A percentile compares a stretch with the other conserved stretches of the same genome.
Evolutionary conservation across 345 rosid species (phyloP).

Genomic region (Populus tremula): DNA sequence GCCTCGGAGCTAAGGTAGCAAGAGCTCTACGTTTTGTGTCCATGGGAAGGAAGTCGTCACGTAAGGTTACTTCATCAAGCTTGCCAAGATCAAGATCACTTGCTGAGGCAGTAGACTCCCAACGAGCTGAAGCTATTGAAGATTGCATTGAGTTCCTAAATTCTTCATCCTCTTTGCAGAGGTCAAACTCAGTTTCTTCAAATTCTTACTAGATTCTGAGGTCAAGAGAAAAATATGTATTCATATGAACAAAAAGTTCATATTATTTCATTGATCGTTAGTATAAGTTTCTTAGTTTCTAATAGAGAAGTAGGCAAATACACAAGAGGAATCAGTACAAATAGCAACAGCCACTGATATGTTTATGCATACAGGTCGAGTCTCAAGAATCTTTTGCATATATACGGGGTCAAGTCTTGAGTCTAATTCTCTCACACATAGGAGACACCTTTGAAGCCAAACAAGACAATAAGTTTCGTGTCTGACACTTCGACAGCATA

Average conservation of each 20-base stretch:
- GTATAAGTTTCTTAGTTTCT: neutral
- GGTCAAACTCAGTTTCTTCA: conserved; percentile 67
- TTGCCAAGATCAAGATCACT: conserved; percentile 68
- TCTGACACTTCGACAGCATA: conserved; percentile 4
- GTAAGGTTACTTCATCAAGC: conserved; percentile 42
- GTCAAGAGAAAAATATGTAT: neutral
- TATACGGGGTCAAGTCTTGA: neutral
- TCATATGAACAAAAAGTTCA: neutral
- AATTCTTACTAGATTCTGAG: conserved; percentile 34
- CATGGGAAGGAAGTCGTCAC: conserved; percentile 38
- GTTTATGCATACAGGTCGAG: neutral
- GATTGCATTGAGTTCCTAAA: conserved; percentile 93
- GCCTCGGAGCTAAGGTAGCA: conserved; percentile 53
- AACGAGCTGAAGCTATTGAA: conserved; percentile 78
- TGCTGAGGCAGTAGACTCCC: conserved; percentile 70
- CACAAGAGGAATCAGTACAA: neutral
- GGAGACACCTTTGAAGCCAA: neutral
- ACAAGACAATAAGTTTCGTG: neutral
- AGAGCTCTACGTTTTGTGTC: conserved; percentile 54
- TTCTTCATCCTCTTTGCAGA: conserved; percentile 62
- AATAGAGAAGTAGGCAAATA: neutral
- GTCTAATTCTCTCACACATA: neutral
- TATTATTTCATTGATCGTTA: neutral
- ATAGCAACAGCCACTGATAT: neutral
- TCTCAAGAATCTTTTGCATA: neutral